Conservation (phyloP, 768 basidiomycete genomes). For the Kwoniella dejecticola region DNA sequence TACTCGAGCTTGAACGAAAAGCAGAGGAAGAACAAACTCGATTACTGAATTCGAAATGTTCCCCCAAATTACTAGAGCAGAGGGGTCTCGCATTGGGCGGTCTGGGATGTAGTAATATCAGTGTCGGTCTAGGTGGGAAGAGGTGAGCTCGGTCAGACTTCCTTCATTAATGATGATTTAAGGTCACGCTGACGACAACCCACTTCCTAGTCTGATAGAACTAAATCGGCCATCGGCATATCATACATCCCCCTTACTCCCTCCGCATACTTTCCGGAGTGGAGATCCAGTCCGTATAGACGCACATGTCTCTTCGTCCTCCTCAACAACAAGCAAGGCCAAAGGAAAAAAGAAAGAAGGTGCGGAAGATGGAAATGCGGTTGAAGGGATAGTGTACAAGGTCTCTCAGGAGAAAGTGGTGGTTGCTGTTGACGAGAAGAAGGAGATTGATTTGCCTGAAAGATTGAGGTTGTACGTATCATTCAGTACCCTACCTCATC, state of each 20-base stretch:
- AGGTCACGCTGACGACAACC: too few species aligned
- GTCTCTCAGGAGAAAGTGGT: constrained; percentile 74
- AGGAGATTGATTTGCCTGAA: constrained; percentile 79
- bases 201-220: constrained; percentile 71
- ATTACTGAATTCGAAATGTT: constrained; percentile 77
- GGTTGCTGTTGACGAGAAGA: constrained; percentile 66
- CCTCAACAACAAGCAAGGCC: constrained; percentile 5
- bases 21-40: constrained; percentile 82
- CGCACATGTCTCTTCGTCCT: constrained; percentile 60
- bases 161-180: background rate
- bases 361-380: constrained; percentile 56
- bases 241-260: constrained; percentile 69
- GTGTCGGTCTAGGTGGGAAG: constrained; percentile 87
- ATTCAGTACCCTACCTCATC: constrained; percentile 24
- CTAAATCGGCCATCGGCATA: constrained; percentile 80
- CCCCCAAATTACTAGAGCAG: constrained; percentile 80
- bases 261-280: constrained; percentile 82
- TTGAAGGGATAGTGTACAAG: constrained; percentile 86
- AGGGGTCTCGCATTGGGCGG: constrained; percentile 78
- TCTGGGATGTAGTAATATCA: constrained; percentile 70
- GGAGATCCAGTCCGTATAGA: constrained; percentile 89
- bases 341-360: constrained; percentile 54
- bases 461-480: constrained; percentile 67
- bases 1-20: constrained; percentile 72
- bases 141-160: constrained; percentile 61